Evolutionary conservation across 768 basidiomycete genomes (phyloP), one percentile per base, ranked within the genome.

Genomic region (Panus rudis): DNA sequence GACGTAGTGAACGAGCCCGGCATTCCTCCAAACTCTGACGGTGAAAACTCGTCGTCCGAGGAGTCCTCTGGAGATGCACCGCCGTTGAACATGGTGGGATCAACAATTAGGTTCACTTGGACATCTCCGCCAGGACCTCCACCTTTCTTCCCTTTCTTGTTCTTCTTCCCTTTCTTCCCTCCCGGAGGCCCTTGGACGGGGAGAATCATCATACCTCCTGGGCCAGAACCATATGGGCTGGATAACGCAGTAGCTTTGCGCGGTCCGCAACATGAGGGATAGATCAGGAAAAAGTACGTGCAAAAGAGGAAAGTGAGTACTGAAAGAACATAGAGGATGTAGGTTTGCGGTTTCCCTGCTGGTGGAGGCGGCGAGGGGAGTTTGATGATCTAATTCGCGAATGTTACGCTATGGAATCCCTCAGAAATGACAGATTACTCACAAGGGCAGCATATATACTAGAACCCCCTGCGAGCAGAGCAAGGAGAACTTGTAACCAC

Each of bases 61-160:
- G 65, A 62, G 3, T 66, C 70, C 0, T 65, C 6, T 8, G n/a
- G 33, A 17, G 33, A 17, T 20, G n/a, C 62, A 11, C 14, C 55
- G 57, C 41, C 54, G 41, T 23, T 65, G 47, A 85, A 80, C 45
- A 75, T 72, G 6, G 65, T 65, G 6, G 83, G 82, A 52, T 84
- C 81, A 23, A 84, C 79, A 47, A 84, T 84, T 34, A 84, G 65
- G 58, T 85, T 85, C 39, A 84, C 79, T 47, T 85, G 83, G 2
- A 85, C 76, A 4, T 71, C 69, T 25, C 52, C 61, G 10, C 54
- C 64, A 5, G 48, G 45, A 16, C 47, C 41, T 25, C 51, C 40
- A 10, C 58, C 57, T 24, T 59, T 62, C 52, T 60, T 63, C n/a
- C 63, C 64, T 32, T 66, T 68, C 26, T 64, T 63, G 25, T 61